These are phyloP conservation scores for Candida dajiaensis DNA, from an alignment of 805 yeast genomes.

Conservation along the genomic window DNA sequence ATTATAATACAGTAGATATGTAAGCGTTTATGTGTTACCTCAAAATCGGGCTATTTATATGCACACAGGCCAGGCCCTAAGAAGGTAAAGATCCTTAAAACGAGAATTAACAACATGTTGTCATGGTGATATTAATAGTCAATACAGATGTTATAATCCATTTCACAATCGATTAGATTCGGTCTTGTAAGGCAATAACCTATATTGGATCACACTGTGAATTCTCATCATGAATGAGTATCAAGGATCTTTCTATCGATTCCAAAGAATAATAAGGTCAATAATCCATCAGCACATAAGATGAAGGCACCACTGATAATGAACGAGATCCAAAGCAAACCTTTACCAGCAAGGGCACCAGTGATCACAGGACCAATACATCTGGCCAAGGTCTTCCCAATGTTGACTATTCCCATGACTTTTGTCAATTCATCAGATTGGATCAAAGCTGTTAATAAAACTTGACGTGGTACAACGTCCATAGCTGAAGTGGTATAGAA, in stretches of 20 bases:
- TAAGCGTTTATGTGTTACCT: no score
- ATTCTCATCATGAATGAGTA: conserved; percentile 4
- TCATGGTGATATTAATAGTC: no score
- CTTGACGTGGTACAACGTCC: conserved; percentile 92
- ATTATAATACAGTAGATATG: no score
- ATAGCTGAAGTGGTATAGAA: conserved; percentile 66
- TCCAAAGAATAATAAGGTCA: conserved; percentile 27
- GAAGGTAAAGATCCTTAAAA: no score
- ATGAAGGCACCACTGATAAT: conserved; percentile 46
- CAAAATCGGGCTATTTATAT: no score
- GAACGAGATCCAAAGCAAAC: conserved; percentile 43
- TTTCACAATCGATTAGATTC: no score
- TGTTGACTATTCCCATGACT: conserved; percentile 81
- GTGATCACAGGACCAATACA: conserved; percentile 78
- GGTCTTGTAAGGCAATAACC: no score
- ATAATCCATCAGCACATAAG: conserved; percentile 29
- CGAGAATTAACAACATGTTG: no score
- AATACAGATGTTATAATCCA: no score
- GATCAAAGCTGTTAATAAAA: conserved; percentile 64
- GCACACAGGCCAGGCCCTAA: no score
- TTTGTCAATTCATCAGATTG: conserved; percentile 58
- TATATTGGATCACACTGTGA: no score
- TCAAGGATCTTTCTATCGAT: conserved; percentile 26
- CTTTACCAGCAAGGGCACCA: conserved; percentile 59
- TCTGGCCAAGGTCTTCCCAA: conserved; percentile 80